Percentiles rank a stretch among this genome's conserved stretches.
phyloP scores from a whole-genome alignment of 805 yeast species.

The Jamesozyma hellenica region DNA sequence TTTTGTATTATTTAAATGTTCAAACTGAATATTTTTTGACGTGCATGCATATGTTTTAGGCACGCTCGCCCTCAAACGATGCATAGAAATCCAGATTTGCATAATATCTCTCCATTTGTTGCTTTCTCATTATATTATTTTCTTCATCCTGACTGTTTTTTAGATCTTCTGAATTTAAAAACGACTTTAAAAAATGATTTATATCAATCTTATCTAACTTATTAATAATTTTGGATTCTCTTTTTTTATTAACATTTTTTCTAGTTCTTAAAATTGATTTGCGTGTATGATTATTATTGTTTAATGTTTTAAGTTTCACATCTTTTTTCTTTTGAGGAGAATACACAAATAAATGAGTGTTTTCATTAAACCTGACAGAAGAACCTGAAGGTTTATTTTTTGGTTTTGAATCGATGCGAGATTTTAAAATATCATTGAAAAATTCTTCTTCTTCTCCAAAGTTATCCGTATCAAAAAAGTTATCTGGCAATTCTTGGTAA shows the following conservation, averaged over 20 bases:
- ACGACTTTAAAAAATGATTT: background rate
- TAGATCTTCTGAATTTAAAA: too few relatives aligned
- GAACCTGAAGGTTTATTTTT: background rate
- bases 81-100: too few relatives aligned
- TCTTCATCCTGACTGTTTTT: conserved; percentile 30
- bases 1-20: too few relatives aligned
- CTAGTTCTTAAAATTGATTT: conserved; percentile 32
- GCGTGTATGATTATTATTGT: too few relatives aligned
- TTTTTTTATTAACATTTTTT: conserved; percentile 27
- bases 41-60: too few relatives aligned
- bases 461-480: conserved; percentile 1
- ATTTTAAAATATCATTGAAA: background rate
- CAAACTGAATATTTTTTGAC: too few relatives aligned
- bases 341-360: conserved; percentile 5
- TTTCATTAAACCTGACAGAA: conserved; percentile 5
- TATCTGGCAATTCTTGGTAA: conserved; percentile 9
- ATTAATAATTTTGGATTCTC: conserved; percentile 19
- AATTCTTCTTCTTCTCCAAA: background rate
- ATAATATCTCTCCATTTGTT: too few relatives aligned
- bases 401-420: background rate
- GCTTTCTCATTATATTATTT: conserved; percentile 3
- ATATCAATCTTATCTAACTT: background rate
- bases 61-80: too few relatives aligned
- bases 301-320: background rate
- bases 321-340: conserved; percentile 2